Evolutionary conservation across 345 rosid genomes (phyloP), one percentile per base, ranked within the genome.

Genomic region (Punica granatum): DNA sequence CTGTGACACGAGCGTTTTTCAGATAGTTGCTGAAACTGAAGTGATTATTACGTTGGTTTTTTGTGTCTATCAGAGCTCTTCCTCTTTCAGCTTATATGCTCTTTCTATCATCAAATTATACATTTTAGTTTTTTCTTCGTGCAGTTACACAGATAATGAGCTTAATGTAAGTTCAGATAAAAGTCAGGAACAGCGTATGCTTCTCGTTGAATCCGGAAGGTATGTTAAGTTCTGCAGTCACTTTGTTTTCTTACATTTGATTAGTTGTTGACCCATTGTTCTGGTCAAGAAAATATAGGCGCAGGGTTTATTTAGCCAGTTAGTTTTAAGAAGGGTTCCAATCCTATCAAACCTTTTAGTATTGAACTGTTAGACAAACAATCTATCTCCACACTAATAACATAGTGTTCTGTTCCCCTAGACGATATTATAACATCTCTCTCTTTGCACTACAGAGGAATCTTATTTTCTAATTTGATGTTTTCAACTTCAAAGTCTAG

Each of bases 181-280:
- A 75, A 76, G 42, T 73, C 67, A 54, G 18, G 93, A 90, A 72
- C 93, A 95, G 67, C 92, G 70, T 14, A 73, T 88, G 42, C 80
- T 89, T 80, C 93, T 84, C 68, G 85, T 88, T 67, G 89, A 94
- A 75, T 86, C 96, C 34, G 86, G 85, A 81, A 89, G 96, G 99
- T 85, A 13, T 60, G 73, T 69, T 72, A 44, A 56, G 63, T 33
- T 48, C 58, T 42, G 1, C 39, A 35, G 66, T 58, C 36, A 37
- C 23, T 14, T 34, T 63, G 18, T 30, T 33, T 25, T 63, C 28
- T 0, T n/a, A n/a, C n/a, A n/a, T n/a, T n/a, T n/a, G n/a, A n/a
- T n/a, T n/a, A n/a, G n/a, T n/a, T n/a, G n/a, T n/a, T n/a, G n/a
- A n/a, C n/a, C n/a, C n/a, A n/a, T n/a, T n/a, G n/a, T n/a, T n/a